These are phyloP conservation scores for Sarcodon sp. DNA, from an alignment of 768 basidiomycete genomes.

Conservation along the genomic window DNA sequence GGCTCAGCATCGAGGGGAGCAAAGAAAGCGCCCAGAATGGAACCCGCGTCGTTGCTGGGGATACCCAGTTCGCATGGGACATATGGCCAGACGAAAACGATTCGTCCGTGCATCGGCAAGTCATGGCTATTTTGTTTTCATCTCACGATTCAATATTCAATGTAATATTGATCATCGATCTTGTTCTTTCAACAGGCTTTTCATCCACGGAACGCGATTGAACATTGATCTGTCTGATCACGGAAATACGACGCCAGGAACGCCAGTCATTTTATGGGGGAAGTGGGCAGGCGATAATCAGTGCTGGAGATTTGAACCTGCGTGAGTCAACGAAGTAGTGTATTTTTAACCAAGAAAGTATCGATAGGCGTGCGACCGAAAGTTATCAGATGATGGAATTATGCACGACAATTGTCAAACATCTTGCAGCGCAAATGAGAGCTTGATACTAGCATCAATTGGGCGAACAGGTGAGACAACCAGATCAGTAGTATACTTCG, in stretches of 20 bases:
- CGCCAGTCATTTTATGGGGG: constrained; percentile 32
- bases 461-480: too few relatives aligned
- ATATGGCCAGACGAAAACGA: constrained; percentile 33
- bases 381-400: too few relatives aligned
- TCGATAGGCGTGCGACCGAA: too few relatives aligned
- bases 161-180: background rate
- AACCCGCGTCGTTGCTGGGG: constrained; percentile 22
- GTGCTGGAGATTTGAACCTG: constrained; percentile 28
- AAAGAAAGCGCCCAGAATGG: too few relatives aligned
- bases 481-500: too few relatives aligned
- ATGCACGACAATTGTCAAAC: too few relatives aligned
- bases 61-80: constrained; percentile 30
- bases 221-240: constrained; percentile 35
- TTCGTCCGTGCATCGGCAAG: constrained; percentile 28
- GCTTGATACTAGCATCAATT: too few relatives aligned
- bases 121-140: background rate
- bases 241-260: constrained; percentile 31
- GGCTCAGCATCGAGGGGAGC: constrained; percentile 19
- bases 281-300: constrained; percentile 41
- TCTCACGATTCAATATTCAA: too few relatives aligned
- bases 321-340: too few relatives aligned
- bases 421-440: too few relatives aligned
- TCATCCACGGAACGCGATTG: constrained; percentile 26
- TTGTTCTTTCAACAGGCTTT: constrained; percentile 22
- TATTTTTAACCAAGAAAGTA: too few relatives aligned